phyloP scores from a whole-genome alignment of 768 basidiomycete genomes.

The Mycena belliarum region DNA sequence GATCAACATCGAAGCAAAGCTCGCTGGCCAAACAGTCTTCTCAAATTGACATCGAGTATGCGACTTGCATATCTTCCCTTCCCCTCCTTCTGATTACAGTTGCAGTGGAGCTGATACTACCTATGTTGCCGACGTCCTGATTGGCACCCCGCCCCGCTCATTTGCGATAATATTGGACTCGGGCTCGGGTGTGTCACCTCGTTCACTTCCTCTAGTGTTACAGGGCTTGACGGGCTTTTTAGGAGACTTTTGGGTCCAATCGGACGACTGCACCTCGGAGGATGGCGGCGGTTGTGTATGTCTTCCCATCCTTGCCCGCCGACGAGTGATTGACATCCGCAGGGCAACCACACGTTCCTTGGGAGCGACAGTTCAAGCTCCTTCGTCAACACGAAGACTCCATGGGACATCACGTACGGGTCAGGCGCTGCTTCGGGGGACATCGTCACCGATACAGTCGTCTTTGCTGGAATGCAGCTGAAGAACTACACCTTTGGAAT shows the following conservation, averaged over 20 bases:
- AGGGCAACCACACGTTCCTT: conserved; percentile 19
- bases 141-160: conserved; percentile 50
- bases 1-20: neutral
- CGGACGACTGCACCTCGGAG: conserved; percentile 45
- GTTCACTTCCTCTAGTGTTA: neutral
- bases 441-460: conserved; percentile 57
- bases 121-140: conserved; percentile 29
- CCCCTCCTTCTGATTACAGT: neutral
- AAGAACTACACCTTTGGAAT: conserved; percentile 60
- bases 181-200: conserved; percentile 38
- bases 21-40: conserved; percentile 2
- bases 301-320: neutral
- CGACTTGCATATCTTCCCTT: neutral
- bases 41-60: conserved; percentile 9
- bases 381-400: conserved; percentile 7
- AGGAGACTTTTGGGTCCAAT: conserved; percentile 60
- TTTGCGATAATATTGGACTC: conserved; percentile 48
- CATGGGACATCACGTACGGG: conserved; percentile 11
- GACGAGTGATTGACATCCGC: neutral
- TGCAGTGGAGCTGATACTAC: conserved; percentile 12
- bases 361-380: conserved; percentile 4
- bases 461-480: conserved; percentile 57
- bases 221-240: neutral
- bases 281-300: conserved; percentile 29
- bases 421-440: conserved; percentile 44